Base-by-base conservation (phyloP, 179 eudicot genomes). In the Heliamphora pulchella region DNA sequence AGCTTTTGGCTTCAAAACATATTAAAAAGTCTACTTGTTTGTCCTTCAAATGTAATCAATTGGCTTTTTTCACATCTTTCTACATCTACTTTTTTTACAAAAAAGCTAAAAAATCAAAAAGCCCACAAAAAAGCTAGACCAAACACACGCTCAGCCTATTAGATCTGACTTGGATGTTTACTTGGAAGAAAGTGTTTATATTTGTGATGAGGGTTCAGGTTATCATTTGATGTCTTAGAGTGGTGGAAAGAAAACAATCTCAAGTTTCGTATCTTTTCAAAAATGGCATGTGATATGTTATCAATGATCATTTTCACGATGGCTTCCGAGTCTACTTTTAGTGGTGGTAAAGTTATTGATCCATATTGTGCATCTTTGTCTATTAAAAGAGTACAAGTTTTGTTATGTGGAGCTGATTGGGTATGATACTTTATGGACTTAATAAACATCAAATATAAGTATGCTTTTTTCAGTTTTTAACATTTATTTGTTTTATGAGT, bases 331-430 rank as follows among this genome's bases (percentile, higher is more conserved):
- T 18, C 82, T 65, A 87, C 86, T 69, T 82, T 82, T 78, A 83
- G 80, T 80, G 93, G 84, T 17, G 85, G 86, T 58, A 87, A 87
- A 83, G 87, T 88, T 70, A 87, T 86, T 41, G 89, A 90, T 55
- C 86, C 85, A 78, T 84, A 88, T 64, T 78, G 86, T 18, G 86
- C 90, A 47, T 85, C 88, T 1, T 77, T 90, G 64, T 81, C 76
- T 44, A 76, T 87, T 3, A 87, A 88, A 57, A 87, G 83, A 10
- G 88, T 88, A 46, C 86, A 90, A 74, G 88, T 87, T 71, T 76
- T 88, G 80, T 80, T 89, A 48, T 86, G 88, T 82, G 81, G 89
- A 5, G 84, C 82, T 68, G 91, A 87, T 78, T 88, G 86, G 89
- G 73, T 88, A 20, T 75, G 85, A 17, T n/a, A 47, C 5, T 8